Percentiles rank a stretch among this genome's conserved stretches.
phyloP scores from a whole-genome alignment of 305 asterid genomes.

The Fraxinus xanthoxyloides region DNA sequence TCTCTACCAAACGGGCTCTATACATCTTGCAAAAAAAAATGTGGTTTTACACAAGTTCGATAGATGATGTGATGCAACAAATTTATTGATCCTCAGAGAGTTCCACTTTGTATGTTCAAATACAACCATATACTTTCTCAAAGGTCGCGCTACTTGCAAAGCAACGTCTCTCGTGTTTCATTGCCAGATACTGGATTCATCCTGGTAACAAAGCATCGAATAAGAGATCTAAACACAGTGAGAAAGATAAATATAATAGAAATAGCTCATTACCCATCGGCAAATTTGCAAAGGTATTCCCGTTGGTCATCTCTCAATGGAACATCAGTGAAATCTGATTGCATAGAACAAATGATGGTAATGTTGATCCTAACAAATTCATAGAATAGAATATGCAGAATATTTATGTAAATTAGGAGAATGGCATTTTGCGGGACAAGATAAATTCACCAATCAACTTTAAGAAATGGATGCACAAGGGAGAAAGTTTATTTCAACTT shows the following conservation, averaged over 20 bases:
- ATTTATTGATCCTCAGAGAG: background rate
- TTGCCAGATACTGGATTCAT: conserved; percentile 74
- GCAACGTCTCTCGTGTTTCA: conserved; percentile 83
- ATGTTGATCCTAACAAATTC: background rate
- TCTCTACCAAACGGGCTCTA: too few relatives aligned
- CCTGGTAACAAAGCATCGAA: conserved; percentile 30
- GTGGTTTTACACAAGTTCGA: background rate
- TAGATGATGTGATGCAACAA: background rate
- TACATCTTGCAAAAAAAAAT: background rate
- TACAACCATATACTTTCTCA: background rate
- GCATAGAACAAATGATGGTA: background rate
- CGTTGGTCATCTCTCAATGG: conserved; percentile 94
- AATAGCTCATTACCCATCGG: conserved; percentile 58
- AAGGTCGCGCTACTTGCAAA: conserved; percentile 49
- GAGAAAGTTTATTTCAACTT: background rate
- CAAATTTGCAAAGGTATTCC: conserved; percentile 78
- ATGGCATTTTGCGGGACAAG: background rate
- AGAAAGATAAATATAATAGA: background rate
- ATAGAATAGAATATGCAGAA: background rate
- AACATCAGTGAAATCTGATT: conserved; percentile 81
- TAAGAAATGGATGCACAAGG: background rate
- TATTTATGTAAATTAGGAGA: background rate
- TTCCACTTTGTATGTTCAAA: background rate
- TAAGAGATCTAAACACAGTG: background rate
- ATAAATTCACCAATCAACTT: background rate